Evolutionary conservation across 305 asterid species (phyloP).

Genomic region (Solanum hybrid): DNA sequence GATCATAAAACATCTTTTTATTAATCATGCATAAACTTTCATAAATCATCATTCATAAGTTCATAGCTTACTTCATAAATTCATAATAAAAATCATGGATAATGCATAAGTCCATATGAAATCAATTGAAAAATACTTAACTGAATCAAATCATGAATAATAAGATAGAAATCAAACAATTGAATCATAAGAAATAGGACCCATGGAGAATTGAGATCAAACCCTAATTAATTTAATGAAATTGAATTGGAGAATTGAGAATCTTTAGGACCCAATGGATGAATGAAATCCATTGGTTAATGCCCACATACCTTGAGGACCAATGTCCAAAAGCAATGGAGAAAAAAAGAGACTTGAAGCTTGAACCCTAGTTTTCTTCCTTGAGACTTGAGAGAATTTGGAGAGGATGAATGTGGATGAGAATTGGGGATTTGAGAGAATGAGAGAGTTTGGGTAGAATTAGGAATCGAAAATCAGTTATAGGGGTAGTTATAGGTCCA

Average conservation of each 20-base stretch:
- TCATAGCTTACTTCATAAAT: neutral
- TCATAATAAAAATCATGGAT: no score
- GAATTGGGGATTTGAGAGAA: neutral
- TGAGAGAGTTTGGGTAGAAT: neutral
- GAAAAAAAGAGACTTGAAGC: neutral
- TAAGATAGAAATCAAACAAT: neutral
- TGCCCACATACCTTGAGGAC: neutral
- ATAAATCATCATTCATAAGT: neutral
- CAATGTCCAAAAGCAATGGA: neutral
- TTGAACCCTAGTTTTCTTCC: neutral
- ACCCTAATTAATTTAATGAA: neutral
- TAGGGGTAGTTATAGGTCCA: neutral
- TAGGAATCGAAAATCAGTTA: neutral
- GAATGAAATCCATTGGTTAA: neutral
- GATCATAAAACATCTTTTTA: neutral
- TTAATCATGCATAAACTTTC: neutral
- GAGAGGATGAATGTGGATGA: neutral
- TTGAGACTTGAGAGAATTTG: neutral
- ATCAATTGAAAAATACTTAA: no score
- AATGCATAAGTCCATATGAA: neutral
- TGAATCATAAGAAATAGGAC: neutral
- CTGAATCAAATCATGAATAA: neutral
- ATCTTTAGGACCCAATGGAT: neutral
- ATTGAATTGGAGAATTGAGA: neutral
- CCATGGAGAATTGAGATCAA: neutral